These are phyloP conservation scores for Microstegium vimineum DNA, from an alignment of 176 grass and related monocot genomes.

Conservation along the genomic window DNA sequence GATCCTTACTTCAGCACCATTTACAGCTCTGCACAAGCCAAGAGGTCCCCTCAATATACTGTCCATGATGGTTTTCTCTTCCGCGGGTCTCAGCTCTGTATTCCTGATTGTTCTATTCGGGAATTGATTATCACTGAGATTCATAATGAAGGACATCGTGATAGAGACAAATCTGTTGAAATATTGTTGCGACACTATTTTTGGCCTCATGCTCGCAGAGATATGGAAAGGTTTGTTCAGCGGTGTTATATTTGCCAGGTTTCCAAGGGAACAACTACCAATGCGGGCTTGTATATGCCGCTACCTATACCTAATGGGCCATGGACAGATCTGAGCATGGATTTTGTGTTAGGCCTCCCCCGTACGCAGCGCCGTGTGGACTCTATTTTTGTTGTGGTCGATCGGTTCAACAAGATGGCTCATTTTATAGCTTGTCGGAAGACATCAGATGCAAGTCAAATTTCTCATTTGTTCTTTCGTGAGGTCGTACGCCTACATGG, in stretches of 20 bases:
- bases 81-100: background rate
- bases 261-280: background rate
- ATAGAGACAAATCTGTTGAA: background rate
- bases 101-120: background rate
- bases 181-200: background rate
- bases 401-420: constrained; percentile 17
- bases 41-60: background rate
- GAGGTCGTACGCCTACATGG: constrained; percentile 5
- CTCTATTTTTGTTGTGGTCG: background rate
- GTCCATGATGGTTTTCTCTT: background rate
- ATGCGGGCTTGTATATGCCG: background rate
- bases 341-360: background rate
- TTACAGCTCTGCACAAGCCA: background rate
- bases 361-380: background rate
- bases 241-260: background rate
- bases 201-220: background rate
- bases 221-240: background rate
- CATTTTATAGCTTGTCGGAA: background rate
- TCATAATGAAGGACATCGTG: background rate
- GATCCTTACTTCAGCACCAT: background rate
- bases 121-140: background rate
- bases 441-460: constrained; percentile 5
- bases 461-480: background rate
- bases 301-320: background rate
- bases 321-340: background rate